These are phyloP conservation scores for Keithomyces neogunnii DNA, from an alignment of 2,329 filamentous ascomycete species.

Conservation along the genomic window DNA sequence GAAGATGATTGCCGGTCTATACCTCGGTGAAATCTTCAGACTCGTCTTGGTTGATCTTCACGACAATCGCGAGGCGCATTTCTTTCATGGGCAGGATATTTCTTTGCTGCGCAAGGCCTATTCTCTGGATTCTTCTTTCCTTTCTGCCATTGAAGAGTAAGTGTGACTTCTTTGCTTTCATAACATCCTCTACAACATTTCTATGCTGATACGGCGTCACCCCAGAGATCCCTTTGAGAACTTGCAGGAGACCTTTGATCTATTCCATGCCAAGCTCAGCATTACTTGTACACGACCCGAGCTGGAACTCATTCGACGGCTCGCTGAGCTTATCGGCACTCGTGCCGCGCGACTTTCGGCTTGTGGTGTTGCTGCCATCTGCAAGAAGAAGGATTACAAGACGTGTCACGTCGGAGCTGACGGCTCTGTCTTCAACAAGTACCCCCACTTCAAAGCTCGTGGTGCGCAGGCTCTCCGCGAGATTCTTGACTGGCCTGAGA, in stretches of 20 bases:
- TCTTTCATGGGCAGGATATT: constrained; percentile 82
- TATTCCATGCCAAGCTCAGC: constrained; percentile 69
- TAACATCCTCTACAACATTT: not conserved
- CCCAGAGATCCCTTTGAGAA: constrained; percentile 87
- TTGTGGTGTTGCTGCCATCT: constrained; percentile 92
- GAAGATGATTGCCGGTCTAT: constrained; percentile 95
- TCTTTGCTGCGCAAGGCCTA: constrained; percentile 76
- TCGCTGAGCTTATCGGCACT: constrained; percentile 90
- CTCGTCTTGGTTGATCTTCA: constrained; percentile 78
- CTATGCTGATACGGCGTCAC: not conserved
- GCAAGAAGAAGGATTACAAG: constrained; percentile 88
- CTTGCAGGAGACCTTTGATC: constrained; percentile 75
- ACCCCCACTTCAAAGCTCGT: constrained; percentile 93
- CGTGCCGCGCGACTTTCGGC: constrained; percentile 87
- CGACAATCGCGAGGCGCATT: constrained; percentile 62
- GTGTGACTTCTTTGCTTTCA: constrained; percentile 17
- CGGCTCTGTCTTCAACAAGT: constrained; percentile 98
- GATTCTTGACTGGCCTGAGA: constrained; percentile 86
- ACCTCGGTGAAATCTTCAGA: constrained; percentile 91
- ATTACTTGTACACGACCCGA: constrained; percentile 67
- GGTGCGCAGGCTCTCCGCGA: constrained; percentile 85
- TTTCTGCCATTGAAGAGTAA: constrained; percentile 83
- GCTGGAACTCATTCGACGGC: constrained; percentile 78
- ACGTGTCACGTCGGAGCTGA: constrained; percentile 92
- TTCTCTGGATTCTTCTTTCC: constrained; percentile 84